Percentiles rank a stretch among this genome's conserved stretches.
Conservation (phyloP, 768 basidiomycete species). For the Agaricus sinodeliciosus region DNA sequence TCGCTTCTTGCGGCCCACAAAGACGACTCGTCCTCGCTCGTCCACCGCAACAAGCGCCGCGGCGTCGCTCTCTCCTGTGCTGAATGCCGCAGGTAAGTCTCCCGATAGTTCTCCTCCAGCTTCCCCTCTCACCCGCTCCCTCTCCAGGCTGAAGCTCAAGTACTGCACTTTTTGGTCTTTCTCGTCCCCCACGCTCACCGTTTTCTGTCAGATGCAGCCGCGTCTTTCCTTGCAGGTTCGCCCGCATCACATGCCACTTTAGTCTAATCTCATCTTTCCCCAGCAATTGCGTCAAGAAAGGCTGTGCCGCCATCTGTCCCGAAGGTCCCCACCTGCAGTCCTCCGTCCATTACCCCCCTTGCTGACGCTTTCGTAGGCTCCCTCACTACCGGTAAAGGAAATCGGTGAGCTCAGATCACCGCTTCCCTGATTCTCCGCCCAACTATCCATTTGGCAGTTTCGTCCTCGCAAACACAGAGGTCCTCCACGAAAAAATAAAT, state of each 20-base stretch:
- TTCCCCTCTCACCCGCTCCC: constrained; percentile 10
- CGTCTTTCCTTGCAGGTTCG: constrained; percentile 59
- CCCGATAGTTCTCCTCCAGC: constrained; percentile 13
- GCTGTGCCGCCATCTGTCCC: constrained; percentile 58
- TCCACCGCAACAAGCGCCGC: constrained; percentile 41
- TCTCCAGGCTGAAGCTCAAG: constrained; percentile 59
- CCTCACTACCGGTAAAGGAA: constrained; percentile 68
- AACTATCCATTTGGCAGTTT: constrained; percentile 33
- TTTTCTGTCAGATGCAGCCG: constrained; percentile 45
- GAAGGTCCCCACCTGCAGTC: constrained; percentile 36
- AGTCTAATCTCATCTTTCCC: constrained; percentile 13
- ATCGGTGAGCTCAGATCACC: constrained; percentile 36
- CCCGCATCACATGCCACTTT: constrained; percentile 1
- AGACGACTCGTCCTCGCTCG: constrained; percentile 23
- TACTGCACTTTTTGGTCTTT: constrained; percentile 24
- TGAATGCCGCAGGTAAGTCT: constrained; percentile 56
- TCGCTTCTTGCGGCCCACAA: constrained; percentile 19
- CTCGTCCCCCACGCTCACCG: constrained; percentile 12
- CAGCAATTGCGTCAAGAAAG: constrained; percentile 55
- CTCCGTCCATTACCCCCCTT: constrained; percentile 7
- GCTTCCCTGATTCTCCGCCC: not conserved
- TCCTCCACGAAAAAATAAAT: constrained; percentile 62
- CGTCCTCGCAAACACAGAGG: constrained; percentile 66
- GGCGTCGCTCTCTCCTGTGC: constrained; percentile 57
- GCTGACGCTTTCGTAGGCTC: constrained; percentile 35